Base-by-base conservation (phyloP, 2,329 filamentous ascomycete species). In the Paraphaeosphaeria sporulosa region DNA sequence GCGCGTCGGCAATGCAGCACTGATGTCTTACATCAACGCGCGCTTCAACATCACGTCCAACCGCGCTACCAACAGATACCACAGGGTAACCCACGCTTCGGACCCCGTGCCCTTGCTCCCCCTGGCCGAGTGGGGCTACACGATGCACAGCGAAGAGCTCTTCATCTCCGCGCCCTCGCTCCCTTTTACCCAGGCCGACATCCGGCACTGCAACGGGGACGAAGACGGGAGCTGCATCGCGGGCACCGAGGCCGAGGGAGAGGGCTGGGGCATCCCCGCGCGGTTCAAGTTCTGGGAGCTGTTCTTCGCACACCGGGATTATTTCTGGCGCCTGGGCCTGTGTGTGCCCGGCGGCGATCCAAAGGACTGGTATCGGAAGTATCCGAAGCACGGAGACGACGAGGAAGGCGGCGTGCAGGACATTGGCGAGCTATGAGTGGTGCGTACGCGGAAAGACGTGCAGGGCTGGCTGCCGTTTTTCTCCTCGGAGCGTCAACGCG, bases 301-400 rank as follows among this genome's bases (percentile, higher is more conserved):
- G 8, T 90, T 98, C 73, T 96, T 96, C 77, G 91, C 94, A 1
- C 95, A 99, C 79, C 84, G 95, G 42, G 95, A 99, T 80, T 99
- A 99, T 78, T 98, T 99, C 79, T 96, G 93, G 92, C 85, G 95
- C 58, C 78, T 99, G 55, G 95, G 95, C 0, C 81, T 98, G 34
- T 99, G 95, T 79, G 83, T 97, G 2, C 94, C 94, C 0, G 90
- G 90, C 13, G 91, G 91, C 13, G 89, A 90, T 73, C 89, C 89
- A 2, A 81, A 82, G 48, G 86, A 91, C 67, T 91, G 89, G 89
- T 86, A 75, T 19, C 80, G 85, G 62, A 81, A 84, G 48, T 75
- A 78, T 60, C 70, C 73, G 1, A 67, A 67, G 44, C 62, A 64
- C 43, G 60, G 53, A 19, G 59, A 59, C 56, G 67, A 65, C 8